A percentile compares a stretch with the other conserved stretches of the same genome.
These are phyloP conservation scores for Tilletia caries DNA, from an alignment of 1,284 basidiomycete genomes.

Conservation along the genomic window DNA sequence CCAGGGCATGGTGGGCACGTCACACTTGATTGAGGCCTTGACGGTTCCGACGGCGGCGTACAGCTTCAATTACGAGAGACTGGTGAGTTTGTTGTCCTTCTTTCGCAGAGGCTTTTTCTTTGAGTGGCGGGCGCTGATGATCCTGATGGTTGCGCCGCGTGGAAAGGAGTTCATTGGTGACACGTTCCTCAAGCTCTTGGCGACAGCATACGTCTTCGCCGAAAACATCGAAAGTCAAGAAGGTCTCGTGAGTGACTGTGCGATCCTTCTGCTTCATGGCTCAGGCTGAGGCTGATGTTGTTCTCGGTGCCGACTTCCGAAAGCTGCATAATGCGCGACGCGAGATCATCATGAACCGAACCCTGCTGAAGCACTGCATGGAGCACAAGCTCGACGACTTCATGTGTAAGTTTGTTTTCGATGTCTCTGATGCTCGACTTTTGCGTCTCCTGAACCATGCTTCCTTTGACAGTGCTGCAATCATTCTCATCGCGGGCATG, in stretches of 20 bases:
- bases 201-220: conserved; percentile 31
- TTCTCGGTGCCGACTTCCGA: conserved; percentile 20
- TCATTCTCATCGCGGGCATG: neutral
- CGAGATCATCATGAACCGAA: conserved; percentile 31
- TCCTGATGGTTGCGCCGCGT: neutral
- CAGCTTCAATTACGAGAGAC: conserved; percentile 29
- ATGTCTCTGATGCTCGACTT: neutral
- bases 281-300: neutral
- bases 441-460: neutral
- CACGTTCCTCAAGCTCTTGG: conserved; percentile 33
- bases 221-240: conserved; percentile 10
- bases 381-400: conserved; percentile 20
- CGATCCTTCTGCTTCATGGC: neutral
- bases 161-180: conserved; percentile 35
- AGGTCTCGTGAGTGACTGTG: neutral
- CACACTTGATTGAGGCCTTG: conserved; percentile 25
- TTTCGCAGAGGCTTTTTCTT: neutral
- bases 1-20: neutral
- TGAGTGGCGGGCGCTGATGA: neutral
- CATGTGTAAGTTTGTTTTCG: conserved; percentile 4
- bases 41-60: conserved; percentile 19
- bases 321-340: conserved; percentile 30
- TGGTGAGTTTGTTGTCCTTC: conserved; percentile 7
- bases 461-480: conserved; percentile 13
- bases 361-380: conserved; percentile 24